Conservation (phyloP, 768 basidiomycete genomes). For the Gautieria morchelliformis region DNA sequence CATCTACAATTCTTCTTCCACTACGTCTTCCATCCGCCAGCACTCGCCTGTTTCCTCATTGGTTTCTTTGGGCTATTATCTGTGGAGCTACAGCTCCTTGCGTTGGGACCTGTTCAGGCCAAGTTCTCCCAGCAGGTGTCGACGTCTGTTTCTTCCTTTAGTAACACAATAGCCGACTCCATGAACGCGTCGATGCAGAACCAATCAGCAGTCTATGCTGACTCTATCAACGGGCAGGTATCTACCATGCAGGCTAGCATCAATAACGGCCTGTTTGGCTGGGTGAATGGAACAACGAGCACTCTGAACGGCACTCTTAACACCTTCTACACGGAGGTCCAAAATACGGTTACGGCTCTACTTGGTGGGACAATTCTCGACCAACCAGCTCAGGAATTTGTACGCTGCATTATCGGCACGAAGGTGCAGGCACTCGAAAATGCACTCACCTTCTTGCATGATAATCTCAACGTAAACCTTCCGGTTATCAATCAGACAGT, state of each 20-base stretch:
- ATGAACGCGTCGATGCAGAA: conserved; percentile 81
- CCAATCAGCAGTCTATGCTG: conserved; percentile 70
- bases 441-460: conserved; percentile 83
- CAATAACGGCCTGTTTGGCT: conserved; percentile 85
- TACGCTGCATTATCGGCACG: conserved; percentile 82
- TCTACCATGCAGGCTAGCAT: conserved; percentile 61
- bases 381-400: conserved; percentile 73
- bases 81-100: conserved; percentile 79
- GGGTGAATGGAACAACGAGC: conserved; percentile 87
- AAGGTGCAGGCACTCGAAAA: conserved; percentile 83
- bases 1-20: conserved; percentile 82
- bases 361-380: conserved; percentile 84
- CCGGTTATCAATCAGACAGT: conserved; percentile 66
- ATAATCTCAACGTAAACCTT: conserved; percentile 75
- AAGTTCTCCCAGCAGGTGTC: conserved; percentile 58
- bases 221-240: conserved; percentile 64
- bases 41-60: conserved; percentile 83
- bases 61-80: conserved; percentile 85
- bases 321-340: conserved; percentile 79
- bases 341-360: conserved; percentile 62
- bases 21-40: conserved; percentile 87
- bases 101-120: conserved; percentile 60
- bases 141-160: conserved; percentile 53
- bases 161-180: conserved; percentile 58
- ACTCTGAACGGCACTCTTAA: conserved; percentile 81